Evolutionary conservation across 1,139 yeast genomes (phyloP).

Genomic region (Candida freyschussii): DNA sequence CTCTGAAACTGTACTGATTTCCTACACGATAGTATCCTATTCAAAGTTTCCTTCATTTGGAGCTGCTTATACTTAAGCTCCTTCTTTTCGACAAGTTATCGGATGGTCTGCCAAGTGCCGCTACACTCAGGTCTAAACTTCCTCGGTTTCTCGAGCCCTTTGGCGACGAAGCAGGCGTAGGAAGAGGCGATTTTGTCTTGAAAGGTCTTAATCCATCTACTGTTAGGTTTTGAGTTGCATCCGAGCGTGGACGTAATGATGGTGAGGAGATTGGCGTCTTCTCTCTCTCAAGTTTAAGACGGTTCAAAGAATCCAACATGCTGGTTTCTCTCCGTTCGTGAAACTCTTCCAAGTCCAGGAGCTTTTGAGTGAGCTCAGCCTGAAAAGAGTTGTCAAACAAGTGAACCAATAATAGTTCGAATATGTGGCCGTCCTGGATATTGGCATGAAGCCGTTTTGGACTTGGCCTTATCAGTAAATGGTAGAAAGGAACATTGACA

Average conservation of each 20-base stretch:
- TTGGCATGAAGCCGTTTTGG: constrained; percentile 10
- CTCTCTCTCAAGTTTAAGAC: constrained; percentile 10
- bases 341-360: constrained; percentile 14
- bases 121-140: constrained; percentile 7
- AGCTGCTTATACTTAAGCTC: too few species aligned
- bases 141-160: constrained; percentile 13
- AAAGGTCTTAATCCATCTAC: constrained; percentile 21
- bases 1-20: too few species aligned
- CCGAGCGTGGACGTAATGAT: background rate
- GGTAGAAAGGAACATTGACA: constrained; percentile 17
- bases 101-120: constrained; percentile 15
- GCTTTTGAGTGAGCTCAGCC: constrained; percentile 9
- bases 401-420: constrained; percentile 13
- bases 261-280: constrained; percentile 2
- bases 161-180: constrained; percentile 18
- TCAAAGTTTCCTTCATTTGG: too few species aligned
- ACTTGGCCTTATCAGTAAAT: constrained; percentile 22
- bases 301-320: constrained; percentile 14
- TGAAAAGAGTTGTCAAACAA: constrained; percentile 12
- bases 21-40: too few species aligned
- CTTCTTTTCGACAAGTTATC: constrained; percentile 17
- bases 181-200: constrained; percentile 21
- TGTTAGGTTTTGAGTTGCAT: constrained; percentile 6
- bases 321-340: constrained; percentile 16
- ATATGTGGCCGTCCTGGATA: constrained; percentile 9